phyloP scores from a whole-genome alignment of 164 flowering plant species.

The Magnolia changhungtana region DNA sequence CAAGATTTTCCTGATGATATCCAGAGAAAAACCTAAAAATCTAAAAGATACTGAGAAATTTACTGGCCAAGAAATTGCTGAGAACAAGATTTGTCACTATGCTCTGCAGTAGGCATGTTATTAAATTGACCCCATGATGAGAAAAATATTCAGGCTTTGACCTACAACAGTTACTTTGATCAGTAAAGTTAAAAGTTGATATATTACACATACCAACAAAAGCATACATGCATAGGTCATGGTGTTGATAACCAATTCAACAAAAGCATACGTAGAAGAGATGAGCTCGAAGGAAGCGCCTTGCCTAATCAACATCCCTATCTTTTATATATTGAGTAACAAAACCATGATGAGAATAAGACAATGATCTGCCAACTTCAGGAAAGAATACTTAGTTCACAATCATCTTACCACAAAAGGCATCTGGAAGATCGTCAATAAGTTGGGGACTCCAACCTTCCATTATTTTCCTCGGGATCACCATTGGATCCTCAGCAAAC shows the following conservation, averaged over 20 bases:
- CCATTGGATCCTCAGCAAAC: slow-evolving; percentile 71
- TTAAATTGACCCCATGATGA: background rate
- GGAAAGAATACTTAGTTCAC: background rate
- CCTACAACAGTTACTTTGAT: background rate
- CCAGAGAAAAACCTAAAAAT: too few species aligned
- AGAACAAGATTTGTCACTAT: too few species aligned
- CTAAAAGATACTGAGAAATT: too few species aligned
- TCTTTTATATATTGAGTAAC: background rate
- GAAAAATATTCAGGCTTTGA: background rate
- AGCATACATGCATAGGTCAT: background rate
- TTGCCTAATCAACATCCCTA: background rate
- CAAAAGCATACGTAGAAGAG: background rate
- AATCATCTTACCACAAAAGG: slow-evolving; percentile 61
- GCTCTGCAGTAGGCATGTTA: too few species aligned
- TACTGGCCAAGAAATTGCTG: too few species aligned
- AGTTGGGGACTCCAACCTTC: slow-evolving; percentile 66
- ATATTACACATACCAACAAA: too few species aligned
- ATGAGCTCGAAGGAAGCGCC: background rate
- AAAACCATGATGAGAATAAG: background rate
- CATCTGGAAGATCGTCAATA: slow-evolving; percentile 72
- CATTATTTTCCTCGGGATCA: slow-evolving; percentile 56
- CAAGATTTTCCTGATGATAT: too few species aligned
- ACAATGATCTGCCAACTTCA: background rate
- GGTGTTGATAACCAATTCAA: background rate
- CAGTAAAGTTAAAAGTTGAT: background rate